Conservation (phyloP, 2,329 filamentous ascomycete genomes). For the Lithohypha guttulata region DNA sequence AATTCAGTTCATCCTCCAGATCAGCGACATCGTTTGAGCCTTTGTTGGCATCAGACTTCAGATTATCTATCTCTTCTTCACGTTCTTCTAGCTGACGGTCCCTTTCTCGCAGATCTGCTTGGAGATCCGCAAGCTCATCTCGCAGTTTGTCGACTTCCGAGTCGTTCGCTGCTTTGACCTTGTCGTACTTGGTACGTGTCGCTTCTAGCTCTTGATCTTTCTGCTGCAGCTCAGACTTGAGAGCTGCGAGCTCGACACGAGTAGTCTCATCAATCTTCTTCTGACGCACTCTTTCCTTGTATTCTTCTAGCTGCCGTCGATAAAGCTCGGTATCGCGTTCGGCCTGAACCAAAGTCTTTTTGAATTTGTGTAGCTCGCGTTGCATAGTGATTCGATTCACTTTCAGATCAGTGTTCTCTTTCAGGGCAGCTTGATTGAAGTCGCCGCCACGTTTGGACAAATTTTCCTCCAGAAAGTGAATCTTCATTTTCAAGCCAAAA, state of each 20-base stretch:
- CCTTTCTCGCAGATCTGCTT: conserved; percentile 65
- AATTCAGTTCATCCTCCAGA: conserved; percentile 40
- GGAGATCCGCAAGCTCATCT: conserved; percentile 64
- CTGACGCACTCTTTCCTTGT: conserved; percentile 70
- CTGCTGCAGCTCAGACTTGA: conserved; percentile 40
- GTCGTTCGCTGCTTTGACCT: conserved; percentile 43
- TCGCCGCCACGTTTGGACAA: conserved; percentile 77
- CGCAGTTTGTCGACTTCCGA: conserved; percentile 56
- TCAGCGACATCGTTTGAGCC: conserved; percentile 35
- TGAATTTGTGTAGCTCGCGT: conserved; percentile 73
- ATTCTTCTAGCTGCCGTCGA: conserved; percentile 66
- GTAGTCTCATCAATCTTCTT: conserved; percentile 63
- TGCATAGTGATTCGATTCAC: conserved; percentile 85
- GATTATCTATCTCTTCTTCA: conserved; percentile 61
- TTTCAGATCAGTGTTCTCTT: conserved; percentile 93
- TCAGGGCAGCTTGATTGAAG: conserved; percentile 77
- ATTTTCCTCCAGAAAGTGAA: conserved; percentile 90
- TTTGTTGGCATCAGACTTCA: conserved; percentile 42
- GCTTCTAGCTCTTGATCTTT: conserved; percentile 42
- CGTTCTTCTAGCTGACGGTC: conserved; percentile 61
- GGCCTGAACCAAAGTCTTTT: conserved; percentile 69
- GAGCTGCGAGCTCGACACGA: conserved; percentile 46
- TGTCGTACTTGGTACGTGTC: conserved; percentile 49
- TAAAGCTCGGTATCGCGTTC: conserved; percentile 82
- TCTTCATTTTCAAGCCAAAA: conserved; percentile 91